These are phyloP conservation scores for Lippia alba DNA, from an alignment of 305 asterid genomes.

Conservation along the genomic window DNA sequence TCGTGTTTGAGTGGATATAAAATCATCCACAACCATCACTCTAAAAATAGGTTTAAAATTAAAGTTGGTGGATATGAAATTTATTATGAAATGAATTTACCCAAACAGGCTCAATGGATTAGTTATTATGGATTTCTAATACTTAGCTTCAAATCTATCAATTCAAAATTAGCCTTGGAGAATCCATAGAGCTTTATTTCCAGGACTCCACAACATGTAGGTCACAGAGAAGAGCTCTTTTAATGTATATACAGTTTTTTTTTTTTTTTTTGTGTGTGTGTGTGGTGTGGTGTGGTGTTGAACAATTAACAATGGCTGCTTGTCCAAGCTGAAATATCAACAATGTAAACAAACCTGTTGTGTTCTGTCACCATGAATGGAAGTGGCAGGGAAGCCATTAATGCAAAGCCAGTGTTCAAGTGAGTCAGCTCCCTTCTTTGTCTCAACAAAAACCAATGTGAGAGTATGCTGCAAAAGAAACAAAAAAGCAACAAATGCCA, in stretches of 20 bases:
- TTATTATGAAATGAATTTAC: too few relatives aligned
- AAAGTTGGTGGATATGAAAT: too few relatives aligned
- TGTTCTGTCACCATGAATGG: conserved; percentile 90
- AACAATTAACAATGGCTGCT: conserved; percentile 1
- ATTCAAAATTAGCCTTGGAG: not conserved
- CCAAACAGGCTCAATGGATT: too few relatives aligned
- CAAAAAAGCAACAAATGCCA: conserved; percentile 32
- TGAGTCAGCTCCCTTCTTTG: conserved; percentile 89
- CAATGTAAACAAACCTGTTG: conserved; percentile 63
- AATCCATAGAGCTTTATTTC: not conserved
- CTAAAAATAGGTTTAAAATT: too few relatives aligned
- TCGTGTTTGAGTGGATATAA: too few relatives aligned
- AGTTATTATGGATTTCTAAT: too few relatives aligned
- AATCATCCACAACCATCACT: too few relatives aligned
- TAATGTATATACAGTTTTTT: too few relatives aligned
- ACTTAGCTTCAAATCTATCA: too few relatives aligned
- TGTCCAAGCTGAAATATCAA: conserved; percentile 17
- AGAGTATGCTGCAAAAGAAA: conserved; percentile 61
- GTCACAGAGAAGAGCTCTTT: too few relatives aligned
- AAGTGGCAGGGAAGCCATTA: conserved; percentile 79
- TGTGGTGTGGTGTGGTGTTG: not conserved
- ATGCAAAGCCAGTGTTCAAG: conserved; percentile 75
- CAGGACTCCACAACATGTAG: not conserved
- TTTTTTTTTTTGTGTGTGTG: too few relatives aligned
- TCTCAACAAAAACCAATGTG: conserved; percentile 85